These are phyloP conservation scores for Cryptococcus floricola DNA, from an alignment of 1,284 basidiomycete species.

Conservation along the genomic window DNA sequence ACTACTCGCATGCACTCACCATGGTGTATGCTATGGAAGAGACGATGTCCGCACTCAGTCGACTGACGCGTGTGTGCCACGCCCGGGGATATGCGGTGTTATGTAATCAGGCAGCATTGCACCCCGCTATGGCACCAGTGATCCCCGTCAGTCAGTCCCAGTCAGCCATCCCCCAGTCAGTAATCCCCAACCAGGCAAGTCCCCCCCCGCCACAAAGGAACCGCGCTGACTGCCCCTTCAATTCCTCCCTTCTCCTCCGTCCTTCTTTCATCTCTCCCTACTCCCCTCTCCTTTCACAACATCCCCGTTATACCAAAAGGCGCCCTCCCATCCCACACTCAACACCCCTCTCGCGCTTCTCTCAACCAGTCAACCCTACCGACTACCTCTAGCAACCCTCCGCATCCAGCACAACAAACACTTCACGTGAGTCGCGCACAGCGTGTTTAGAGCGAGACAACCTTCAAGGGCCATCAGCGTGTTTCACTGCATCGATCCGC, in stretches of 20 bases:
- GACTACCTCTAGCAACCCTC: not conserved
- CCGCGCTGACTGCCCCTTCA: not conserved
- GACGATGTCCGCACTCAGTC: no score
- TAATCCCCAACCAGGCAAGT: no score
- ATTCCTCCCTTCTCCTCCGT: not conserved
- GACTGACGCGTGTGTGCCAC: conserved; percentile 20
- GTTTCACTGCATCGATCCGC: no score
- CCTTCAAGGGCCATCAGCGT: no score
- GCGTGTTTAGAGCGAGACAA: no score
- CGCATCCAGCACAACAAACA: not conserved
- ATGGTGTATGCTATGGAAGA: conserved; percentile 19
- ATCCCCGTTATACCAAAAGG: no score
- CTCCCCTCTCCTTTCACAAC: not conserved
- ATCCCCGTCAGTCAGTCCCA: no score
- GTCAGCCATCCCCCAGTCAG: no score
- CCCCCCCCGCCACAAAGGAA: not conserved
- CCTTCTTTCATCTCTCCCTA: not conserved
- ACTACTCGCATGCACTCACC: no score
- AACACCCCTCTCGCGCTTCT: no score
- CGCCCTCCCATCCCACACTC: no score
- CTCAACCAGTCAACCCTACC: not conserved
- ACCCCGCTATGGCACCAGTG: not conserved
- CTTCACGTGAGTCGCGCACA: not conserved
- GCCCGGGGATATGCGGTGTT: conserved; percentile 12
- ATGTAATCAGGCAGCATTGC: not conserved